Evolutionary conservation across 176 grass and related monocot genomes (phyloP).

Genomic region (Rhynchospora tenuis): DNA sequence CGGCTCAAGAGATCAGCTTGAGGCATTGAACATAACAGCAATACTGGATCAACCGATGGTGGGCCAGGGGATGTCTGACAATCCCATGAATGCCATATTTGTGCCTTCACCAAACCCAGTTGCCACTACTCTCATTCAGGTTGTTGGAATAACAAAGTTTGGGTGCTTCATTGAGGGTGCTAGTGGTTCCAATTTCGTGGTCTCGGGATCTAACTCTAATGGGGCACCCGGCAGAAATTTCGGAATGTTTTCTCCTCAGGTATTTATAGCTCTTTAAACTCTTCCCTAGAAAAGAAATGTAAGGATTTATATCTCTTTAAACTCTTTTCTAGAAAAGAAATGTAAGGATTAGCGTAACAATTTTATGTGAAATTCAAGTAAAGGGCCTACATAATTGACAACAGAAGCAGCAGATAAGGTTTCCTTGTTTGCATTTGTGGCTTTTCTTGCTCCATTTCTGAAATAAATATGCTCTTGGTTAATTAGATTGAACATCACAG

Average conservation of each 20-base stretch:
- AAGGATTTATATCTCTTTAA: not conserved
- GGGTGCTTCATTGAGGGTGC: conserved; percentile 77
- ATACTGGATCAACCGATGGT: conserved; percentile 63
- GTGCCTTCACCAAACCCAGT: conserved; percentile 61
- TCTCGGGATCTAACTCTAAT: conserved; percentile 21
- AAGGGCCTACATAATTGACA: not conserved
- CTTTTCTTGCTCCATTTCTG: not conserved
- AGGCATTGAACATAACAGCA: conserved; percentile 46
- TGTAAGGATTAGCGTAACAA: not conserved
- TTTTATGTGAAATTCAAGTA: not conserved
- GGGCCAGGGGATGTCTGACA: conserved; percentile 74
- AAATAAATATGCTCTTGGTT: not conserved
- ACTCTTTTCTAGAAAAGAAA: not conserved
- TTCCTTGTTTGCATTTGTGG: not conserved
- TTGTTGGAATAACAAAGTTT: conserved; percentile 61
- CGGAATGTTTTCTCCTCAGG: conserved; percentile 70
- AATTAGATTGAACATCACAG: not conserved
- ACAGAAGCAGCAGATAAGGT: not conserved
- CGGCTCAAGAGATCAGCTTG: conserved; percentile 59
- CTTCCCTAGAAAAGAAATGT: too few species aligned
- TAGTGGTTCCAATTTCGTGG: conserved; percentile 56
- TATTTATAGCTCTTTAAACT: not conserved
- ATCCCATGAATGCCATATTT: conserved; percentile 73
- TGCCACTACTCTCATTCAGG: conserved; percentile 51
- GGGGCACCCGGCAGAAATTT: conserved; percentile 32